These are phyloP conservation scores for Penicillium sp. DNA, from an alignment of 2,329 filamentous ascomycete species.

Conservation along the genomic window DNA sequence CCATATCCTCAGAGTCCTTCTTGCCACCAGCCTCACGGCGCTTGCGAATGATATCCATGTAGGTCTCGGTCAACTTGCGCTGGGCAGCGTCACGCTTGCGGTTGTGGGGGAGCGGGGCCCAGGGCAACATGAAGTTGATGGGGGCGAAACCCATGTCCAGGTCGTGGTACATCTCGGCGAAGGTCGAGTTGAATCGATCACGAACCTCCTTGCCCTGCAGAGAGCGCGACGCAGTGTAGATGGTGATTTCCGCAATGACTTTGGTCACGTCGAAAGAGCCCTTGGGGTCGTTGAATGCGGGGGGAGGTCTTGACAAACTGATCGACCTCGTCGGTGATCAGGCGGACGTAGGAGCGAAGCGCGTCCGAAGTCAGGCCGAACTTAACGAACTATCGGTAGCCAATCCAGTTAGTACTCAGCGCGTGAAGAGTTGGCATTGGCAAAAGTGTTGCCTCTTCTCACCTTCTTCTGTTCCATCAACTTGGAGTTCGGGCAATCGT, in stretches of 20 bases:
- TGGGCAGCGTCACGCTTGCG: constrained; percentile 78
- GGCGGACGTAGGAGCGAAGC: constrained; percentile 72
- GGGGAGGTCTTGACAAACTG: constrained; percentile 70
- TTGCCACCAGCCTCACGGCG: constrained; percentile 61
- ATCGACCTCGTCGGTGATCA: constrained; percentile 75
- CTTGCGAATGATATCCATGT: constrained; percentile 78
- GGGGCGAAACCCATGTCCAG: constrained; percentile 88
- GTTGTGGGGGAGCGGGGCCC: constrained; percentile 88
- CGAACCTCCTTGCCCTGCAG: constrained; percentile 85
- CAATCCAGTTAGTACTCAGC: not conserved
- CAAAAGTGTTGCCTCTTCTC: constrained; percentile 25
- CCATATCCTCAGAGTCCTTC: constrained; percentile 72
- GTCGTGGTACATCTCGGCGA: constrained; percentile 83
- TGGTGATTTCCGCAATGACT: constrained; percentile 82
- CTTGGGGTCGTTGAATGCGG: constrained; percentile 67
- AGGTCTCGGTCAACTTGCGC: constrained; percentile 77
- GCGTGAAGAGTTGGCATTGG: not conserved
- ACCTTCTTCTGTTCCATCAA: constrained; percentile 97
- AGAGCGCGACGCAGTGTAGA: constrained; percentile 84
- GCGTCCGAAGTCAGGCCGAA: constrained; percentile 65
- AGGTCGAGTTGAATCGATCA: constrained; percentile 75
- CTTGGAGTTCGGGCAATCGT: constrained; percentile 88
- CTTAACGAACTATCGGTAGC: constrained; percentile 59
- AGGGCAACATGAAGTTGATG: constrained; percentile 88
- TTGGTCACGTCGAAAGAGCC: constrained; percentile 74